Evolutionary conservation across 1,284 basidiomycete species (phyloP), one percentile per base, ranked within the genome.

Genomic region (Crucibulum parvulum): DNA sequence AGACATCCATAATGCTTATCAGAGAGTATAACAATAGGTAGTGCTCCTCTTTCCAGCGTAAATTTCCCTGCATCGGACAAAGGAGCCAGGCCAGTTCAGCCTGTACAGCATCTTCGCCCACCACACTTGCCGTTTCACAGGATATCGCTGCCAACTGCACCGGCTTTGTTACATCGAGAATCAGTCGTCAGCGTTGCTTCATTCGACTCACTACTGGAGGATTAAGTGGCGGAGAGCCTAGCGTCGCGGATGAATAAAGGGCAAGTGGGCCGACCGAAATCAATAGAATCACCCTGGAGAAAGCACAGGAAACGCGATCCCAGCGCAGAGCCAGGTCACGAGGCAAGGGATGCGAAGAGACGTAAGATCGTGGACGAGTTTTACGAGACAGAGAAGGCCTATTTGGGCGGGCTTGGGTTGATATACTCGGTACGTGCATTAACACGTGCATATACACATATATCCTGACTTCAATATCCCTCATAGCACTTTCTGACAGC

Each of bases 321-420:
- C 37, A 78, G 63, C 51, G 59, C 66, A 18, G 77, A 68, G 59
- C 80, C 78, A 2, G 61, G 70, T 3, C 77, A 82, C 63, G 77
- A 78, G 47, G 73, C 75, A 43, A 75, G 72, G 55, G 74, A 76
- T 38, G 71, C 72, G 50, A 89, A 85, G 67, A 76, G 87, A 55
- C 75, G 79, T 47, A 86, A 84, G 62, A 74, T 95, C 37, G 82
- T 93, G 13, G 80, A 86, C 55, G 94, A 96, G 72, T 88, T 96
- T 62, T 86, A 87, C 65, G 87, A 90, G 58, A 94, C 93, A 0
- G 94, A 96, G 77, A 86, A 83, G 69, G 84, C 88, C 0, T 95
- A 95, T 69, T 84, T 94, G 11, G 84, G 88, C 66, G 92, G 93
- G 8, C 79, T 96, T 39, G 90, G 94, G 64, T 81, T 94, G 57